phyloP scores from a whole-genome alignment of 1,284 basidiomycete genomes.

The Leccinum subrobustum region DNA sequence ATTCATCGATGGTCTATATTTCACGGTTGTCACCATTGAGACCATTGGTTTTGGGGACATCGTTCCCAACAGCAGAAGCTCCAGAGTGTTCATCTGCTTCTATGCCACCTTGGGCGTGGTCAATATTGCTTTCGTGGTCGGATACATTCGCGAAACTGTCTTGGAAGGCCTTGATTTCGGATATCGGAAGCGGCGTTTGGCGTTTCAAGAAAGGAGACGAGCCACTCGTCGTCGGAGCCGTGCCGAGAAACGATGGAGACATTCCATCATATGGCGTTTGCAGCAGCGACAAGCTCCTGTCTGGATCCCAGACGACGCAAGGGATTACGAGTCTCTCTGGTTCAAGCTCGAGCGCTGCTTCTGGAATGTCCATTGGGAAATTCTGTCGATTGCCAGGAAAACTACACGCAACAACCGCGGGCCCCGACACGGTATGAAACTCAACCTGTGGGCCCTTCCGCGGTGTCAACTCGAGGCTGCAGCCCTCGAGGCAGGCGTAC shows the following conservation, averaged over 20 bases:
- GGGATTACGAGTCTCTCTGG: constrained; percentile 11
- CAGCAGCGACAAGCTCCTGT: constrained; percentile 42
- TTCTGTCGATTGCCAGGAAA: constrained; percentile 4
- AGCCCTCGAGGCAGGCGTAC: constrained; percentile 61
- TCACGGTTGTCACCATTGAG: constrained; percentile 68
- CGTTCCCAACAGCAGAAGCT: constrained; percentile 45
- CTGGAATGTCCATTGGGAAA: constrained; percentile 1
- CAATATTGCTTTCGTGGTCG: constrained; percentile 63
- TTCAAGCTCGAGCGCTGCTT: constrained; percentile 12
- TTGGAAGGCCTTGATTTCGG: constrained; percentile 65
- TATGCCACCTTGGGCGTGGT: constrained; percentile 63
- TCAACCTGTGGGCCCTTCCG: constrained; percentile 60
- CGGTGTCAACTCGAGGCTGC: constrained; percentile 53
- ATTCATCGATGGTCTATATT: constrained; percentile 72
- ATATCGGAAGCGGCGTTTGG: constrained; percentile 52
- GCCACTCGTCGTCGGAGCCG: constrained; percentile 38
- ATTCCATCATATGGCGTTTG: constrained; percentile 59
- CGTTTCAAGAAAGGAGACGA: constrained; percentile 40
- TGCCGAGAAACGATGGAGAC: constrained; percentile 51
- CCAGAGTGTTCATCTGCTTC: constrained; percentile 56
- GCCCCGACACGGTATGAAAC: constrained; percentile 42
- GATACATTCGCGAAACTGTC: constrained; percentile 67
- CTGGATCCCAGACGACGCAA: constrained; percentile 43
- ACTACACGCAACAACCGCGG: constrained; percentile 25
- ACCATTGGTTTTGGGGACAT: constrained; percentile 83